A percentile compares a stretch with the other conserved stretches of the same genome.
These are phyloP conservation scores for Vigna angularis DNA, from an alignment of 306 rosid species.

Conservation along the genomic window DNA sequence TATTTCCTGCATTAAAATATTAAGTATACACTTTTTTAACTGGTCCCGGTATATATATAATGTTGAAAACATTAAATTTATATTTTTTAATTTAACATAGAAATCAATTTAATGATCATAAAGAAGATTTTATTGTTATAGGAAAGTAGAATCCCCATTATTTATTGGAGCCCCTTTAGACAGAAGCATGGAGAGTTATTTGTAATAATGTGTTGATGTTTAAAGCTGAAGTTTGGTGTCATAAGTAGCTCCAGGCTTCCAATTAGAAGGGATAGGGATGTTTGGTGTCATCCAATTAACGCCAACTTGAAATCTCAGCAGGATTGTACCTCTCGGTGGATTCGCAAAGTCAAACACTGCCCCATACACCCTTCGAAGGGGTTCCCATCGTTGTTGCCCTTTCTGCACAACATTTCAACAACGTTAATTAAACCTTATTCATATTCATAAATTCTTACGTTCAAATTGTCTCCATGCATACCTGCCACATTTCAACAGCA, in stretches of 20 bases:
- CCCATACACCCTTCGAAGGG: conserved; percentile 63
- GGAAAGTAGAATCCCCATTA: too few species aligned
- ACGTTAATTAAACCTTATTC: not conserved
- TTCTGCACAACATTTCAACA: not conserved
- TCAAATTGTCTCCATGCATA: not conserved
- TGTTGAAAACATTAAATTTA: too few species aligned
- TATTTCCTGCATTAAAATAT: too few species aligned
- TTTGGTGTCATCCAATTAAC: conserved; percentile 45
- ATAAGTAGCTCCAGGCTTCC: conserved; percentile 68
- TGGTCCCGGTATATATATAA: too few species aligned
- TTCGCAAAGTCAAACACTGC: conserved; percentile 70
- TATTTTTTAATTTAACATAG: too few species aligned
- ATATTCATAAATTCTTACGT: not conserved
- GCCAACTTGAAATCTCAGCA: conserved; percentile 60
- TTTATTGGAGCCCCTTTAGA: not conserved
- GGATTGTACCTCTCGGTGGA: conserved; percentile 62
- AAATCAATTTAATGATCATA: too few species aligned
- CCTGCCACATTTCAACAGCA: conserved; percentile 56
- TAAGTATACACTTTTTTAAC: too few species aligned
- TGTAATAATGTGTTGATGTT: not conserved
- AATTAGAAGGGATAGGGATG: conserved; percentile 50
- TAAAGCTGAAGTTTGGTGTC: conserved; percentile 54
- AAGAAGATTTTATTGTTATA: too few species aligned
- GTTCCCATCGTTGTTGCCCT: conserved; percentile 52
- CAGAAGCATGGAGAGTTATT: not conserved